Evolutionary conservation across 306 rosid genomes (phyloP), one percentile per base, ranked within the genome.

Genomic region (Ammopiptanthus mongolicus): DNA sequence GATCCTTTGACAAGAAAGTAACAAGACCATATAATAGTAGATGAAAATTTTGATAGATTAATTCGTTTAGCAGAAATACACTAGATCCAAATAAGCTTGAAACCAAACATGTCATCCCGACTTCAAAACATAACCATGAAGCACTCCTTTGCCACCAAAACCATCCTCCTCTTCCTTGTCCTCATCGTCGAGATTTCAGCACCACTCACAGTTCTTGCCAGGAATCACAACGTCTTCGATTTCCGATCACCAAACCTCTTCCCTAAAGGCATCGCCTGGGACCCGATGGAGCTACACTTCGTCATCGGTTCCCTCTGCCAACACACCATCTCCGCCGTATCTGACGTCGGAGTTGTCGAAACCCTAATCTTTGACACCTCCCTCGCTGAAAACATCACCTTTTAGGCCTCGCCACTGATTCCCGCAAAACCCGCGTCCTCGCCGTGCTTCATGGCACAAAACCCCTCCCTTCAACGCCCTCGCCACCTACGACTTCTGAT

Each of bases 191-290:
- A 18, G 9, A 34, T 67, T 22, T 41, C 62, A 19, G 5, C 64
- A 0, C 79, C 90, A 14, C 47, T 37, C 28, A 48, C 25, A 12
- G 19, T 78, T 41, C 59, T 85, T 25, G 91, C 89, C 63, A 41
- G 74, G 0, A 76, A 69, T 15, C 66, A 74, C 73, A 96, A 90
- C 70, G 39, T 77, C 62, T 88, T 95, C 88, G 73, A 65, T 65
- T 95, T 95, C 90, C 90, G 89, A 2, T 90, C 84, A 57, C 94
- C 83, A 0, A 87, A 86, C 72, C 96, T 95, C 86, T 95, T 82
- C 74, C 97, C 96, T 0, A 93, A 91, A 64, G 91, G 86, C 69
- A 55, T 95, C 10, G 70, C 89, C 0, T 95, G 91, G 88, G 98
- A 95, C 76, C 83, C 96, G 6, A 62, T 73, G 0, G 87, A 70